Evolutionary conservation across 2,329 filamentous ascomycete genomes (phyloP).

Genomic region (Sclerotinia minor): DNA sequence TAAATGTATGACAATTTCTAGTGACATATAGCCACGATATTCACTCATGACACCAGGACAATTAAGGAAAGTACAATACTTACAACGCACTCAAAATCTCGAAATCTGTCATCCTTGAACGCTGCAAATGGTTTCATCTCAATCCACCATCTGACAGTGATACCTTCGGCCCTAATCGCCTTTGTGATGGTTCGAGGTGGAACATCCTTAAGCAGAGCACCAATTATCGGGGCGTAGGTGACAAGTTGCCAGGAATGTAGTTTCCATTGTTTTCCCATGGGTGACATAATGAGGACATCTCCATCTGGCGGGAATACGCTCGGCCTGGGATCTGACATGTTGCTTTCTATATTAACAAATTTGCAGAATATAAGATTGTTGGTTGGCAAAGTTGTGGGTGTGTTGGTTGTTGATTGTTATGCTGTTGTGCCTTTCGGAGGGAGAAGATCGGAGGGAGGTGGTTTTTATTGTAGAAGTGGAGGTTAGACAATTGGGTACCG

Average conservation of each 20-base stretch:
- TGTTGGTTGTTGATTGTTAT: not conserved
- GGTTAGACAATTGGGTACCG: not conserved
- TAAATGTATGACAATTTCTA: not conserved
- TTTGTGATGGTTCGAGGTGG: conserved; percentile 28
- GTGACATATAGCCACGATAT: not conserved
- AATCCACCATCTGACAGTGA: conserved; percentile 32
- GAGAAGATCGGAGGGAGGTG: not conserved
- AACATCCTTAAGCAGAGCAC: conserved; percentile 24
- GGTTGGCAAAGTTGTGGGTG: too few relatives aligned
- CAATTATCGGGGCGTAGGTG: conserved; percentile 30
- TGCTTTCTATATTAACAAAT: not conserved
- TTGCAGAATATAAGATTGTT: not conserved
- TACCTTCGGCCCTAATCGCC: conserved; percentile 25
- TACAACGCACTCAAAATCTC: conserved; percentile 34
- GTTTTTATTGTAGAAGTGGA: not conserved
- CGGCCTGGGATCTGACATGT: not conserved
- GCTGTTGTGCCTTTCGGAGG: not conserved
- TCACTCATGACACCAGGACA: not conserved
- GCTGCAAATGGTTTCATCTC: conserved; percentile 28
- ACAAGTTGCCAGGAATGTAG: conserved; percentile 32
- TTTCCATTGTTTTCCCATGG: conserved; percentile 35
- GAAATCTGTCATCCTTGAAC: conserved; percentile 31
- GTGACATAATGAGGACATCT: conserved; percentile 36
- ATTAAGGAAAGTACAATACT: conserved; percentile 22
- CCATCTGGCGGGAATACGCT: conserved; percentile 31